Conservation (phyloP, 768 basidiomycete species). For the Kwoniella newhampshirensis region DNA sequence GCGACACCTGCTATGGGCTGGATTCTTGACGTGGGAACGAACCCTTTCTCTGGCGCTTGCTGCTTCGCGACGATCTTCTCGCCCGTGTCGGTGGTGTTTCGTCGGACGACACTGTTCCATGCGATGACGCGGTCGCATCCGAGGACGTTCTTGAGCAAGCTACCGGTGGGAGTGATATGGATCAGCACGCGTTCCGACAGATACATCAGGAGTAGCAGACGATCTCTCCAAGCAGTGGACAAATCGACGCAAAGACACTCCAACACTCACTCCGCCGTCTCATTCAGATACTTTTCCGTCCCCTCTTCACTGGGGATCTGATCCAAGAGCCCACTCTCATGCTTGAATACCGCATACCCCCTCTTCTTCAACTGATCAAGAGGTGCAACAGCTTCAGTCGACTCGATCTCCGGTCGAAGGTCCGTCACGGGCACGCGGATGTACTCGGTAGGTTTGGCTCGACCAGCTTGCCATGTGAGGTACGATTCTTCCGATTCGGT, state of each 20-base stretch:
- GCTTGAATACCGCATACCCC: constrained; percentile 24
- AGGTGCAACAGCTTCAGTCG: not conserved
- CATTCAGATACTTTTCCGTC: constrained; percentile 25
- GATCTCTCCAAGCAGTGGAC: no score
- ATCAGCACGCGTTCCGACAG: no score
- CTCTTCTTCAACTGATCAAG: constrained; percentile 21
- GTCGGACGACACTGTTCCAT: constrained; percentile 33
- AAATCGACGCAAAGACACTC: no score
- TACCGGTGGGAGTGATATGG: not conserved
- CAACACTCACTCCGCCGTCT: constrained; percentile 28
- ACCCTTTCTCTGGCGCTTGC: constrained; percentile 28
- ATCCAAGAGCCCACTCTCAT: constrained; percentile 12
- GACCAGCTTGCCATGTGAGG: constrained; percentile 6
- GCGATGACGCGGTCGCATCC: constrained; percentile 28
- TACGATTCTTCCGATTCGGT: constrained; percentile 20
- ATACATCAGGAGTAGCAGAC: no score
- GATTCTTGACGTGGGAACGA: constrained; percentile 17
- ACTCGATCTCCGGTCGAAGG: constrained; percentile 25
- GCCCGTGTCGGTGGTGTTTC: constrained; percentile 10
- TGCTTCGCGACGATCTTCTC: constrained; percentile 22
- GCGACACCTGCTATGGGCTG: constrained; percentile 28
- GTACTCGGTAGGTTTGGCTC: constrained; percentile 18
- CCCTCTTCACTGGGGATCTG: constrained; percentile 22
- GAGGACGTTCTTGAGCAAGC: constrained; percentile 18
- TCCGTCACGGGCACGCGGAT: constrained; percentile 26